These are phyloP conservation scores for Sporothrix schenckii DNA, from an alignment of 2,329 filamentous ascomycete genomes.

Conservation along the genomic window DNA sequence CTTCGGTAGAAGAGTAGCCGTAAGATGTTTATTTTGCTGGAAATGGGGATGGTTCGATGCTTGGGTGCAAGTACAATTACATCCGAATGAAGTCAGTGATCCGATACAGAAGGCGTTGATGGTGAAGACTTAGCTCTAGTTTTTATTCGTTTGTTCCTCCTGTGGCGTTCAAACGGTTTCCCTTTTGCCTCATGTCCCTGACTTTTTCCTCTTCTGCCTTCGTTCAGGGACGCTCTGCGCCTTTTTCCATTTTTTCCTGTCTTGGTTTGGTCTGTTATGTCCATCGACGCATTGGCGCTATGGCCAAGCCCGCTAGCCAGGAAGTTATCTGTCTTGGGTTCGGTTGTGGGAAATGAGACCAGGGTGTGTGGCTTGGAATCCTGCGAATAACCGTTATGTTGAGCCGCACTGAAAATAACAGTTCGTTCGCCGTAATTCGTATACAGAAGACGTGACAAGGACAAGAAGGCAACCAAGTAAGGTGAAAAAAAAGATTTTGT, in stretches of 20 bases:
- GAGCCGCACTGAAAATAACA: neutral
- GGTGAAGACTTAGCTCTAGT: neutral
- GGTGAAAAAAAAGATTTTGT: too few relatives aligned
- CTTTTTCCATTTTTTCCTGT: neutral
- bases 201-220: neutral
- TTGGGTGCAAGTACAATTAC: neutral
- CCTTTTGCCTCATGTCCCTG: neutral
- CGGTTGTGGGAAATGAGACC: slow-evolving; percentile 19
- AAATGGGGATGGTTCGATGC: neutral
- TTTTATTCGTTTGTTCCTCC: neutral
- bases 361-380: slow-evolving; percentile 25
- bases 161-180: slow-evolving; percentile 9
- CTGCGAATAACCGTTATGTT: slow-evolving; percentile 8
- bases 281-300: slow-evolving; percentile 5
- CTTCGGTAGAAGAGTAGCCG: neutral
- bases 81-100: neutral
- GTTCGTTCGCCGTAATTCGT: too few relatives aligned
- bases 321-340: too few relatives aligned
- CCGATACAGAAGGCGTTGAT: neutral
- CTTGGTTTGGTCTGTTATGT: neutral
- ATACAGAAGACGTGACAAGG: too few relatives aligned
- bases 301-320: slow-evolving; percentile 23
- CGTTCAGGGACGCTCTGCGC: neutral
- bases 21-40: slow-evolving; percentile 3
- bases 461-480: too few relatives aligned